Conservation (phyloP, 2,329 filamentous ascomycete genomes). For the Lithohypha guttulata region DNA sequence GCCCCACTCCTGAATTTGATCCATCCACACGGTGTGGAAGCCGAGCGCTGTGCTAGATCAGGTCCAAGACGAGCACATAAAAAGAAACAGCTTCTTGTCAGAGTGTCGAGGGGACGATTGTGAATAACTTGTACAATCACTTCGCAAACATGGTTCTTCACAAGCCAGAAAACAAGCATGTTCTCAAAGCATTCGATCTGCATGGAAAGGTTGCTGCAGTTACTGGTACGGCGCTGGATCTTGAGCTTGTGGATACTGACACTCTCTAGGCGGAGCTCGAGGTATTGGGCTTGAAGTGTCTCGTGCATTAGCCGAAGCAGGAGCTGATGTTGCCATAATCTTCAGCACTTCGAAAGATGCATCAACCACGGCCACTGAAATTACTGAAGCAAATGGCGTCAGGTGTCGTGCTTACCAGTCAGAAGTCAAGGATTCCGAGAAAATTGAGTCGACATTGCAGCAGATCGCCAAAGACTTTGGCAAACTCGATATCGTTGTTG, state of each 20-base stretch:
- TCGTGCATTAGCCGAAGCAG: constrained; percentile 11
- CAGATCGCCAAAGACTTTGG: constrained; percentile 32
- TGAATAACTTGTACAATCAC: not conserved
- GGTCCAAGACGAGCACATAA: not conserved
- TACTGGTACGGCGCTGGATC: no score
- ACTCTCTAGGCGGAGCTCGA: constrained; percentile 10
- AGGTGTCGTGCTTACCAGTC: constrained; percentile 27
- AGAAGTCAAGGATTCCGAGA: constrained; percentile 24
- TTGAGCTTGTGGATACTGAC: no score
- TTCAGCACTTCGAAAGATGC: constrained; percentile 26
- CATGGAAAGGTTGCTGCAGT: constrained; percentile 20
- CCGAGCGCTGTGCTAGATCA: not conserved
- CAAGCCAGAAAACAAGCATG: constrained; percentile 10
- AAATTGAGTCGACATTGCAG: constrained; percentile 27
- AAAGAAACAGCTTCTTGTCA: not conserved
- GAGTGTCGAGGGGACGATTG: no score
- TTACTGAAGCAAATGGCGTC: constrained; percentile 24
- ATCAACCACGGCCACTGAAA: constrained; percentile 20
- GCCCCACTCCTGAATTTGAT: not conserved
- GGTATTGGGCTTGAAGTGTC: constrained; percentile 20
- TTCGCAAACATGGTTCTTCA: constrained; percentile 5
- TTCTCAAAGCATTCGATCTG: constrained; percentile 19
- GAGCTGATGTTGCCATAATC: constrained; percentile 23
- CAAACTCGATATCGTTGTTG: constrained; percentile 37
- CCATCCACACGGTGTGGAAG: not conserved